Conservation (phyloP, 805 yeast species). For the Kodamaea hsintzibuensis region DNA sequence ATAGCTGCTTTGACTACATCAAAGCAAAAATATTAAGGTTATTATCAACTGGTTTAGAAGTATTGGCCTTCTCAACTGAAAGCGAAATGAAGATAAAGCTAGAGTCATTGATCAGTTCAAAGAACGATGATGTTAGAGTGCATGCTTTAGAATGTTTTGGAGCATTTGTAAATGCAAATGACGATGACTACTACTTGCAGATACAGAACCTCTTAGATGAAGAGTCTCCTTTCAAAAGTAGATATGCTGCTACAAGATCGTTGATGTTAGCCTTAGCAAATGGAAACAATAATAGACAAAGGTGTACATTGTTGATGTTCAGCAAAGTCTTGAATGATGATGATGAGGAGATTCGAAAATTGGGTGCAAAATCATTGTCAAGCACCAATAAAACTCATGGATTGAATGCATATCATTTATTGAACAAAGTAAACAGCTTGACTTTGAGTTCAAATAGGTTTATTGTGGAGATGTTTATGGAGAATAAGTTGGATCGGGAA, state of each 20-base stretch:
- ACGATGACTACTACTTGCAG: constrained; percentile 6
- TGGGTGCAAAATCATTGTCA: constrained; percentile 46
- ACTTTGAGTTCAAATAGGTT: constrained; percentile 16
- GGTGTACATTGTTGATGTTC: constrained; percentile 14
- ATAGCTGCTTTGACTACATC: constrained; percentile 42
- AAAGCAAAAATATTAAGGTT: constrained; percentile 42
- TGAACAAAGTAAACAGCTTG: constrained; percentile 1
- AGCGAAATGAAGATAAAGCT: background rate
- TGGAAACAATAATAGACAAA: background rate
- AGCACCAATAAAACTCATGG: background rate
- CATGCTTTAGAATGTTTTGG: constrained; percentile 54
- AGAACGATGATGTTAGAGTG: constrained; percentile 16
- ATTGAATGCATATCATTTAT: constrained; percentile 8
- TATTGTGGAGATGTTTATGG: background rate
- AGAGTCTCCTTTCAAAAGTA: constrained; percentile 42
- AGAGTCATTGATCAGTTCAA: background rate
- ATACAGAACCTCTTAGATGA: constrained; percentile 38
- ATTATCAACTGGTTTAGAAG: constrained; percentile 21
- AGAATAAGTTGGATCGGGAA: background rate
- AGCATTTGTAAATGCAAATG: constrained; percentile 26
- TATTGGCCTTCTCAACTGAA: background rate
- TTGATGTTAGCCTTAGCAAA: constrained; percentile 24
- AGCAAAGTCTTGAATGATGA: constrained; percentile 60
- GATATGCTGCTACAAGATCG: constrained; percentile 49
- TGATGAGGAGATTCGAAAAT: constrained; percentile 56